phyloP scores from a whole-genome alignment of 2,329 filamentous ascomycete genomes.

The Cladophialophora exuberans region DNA sequence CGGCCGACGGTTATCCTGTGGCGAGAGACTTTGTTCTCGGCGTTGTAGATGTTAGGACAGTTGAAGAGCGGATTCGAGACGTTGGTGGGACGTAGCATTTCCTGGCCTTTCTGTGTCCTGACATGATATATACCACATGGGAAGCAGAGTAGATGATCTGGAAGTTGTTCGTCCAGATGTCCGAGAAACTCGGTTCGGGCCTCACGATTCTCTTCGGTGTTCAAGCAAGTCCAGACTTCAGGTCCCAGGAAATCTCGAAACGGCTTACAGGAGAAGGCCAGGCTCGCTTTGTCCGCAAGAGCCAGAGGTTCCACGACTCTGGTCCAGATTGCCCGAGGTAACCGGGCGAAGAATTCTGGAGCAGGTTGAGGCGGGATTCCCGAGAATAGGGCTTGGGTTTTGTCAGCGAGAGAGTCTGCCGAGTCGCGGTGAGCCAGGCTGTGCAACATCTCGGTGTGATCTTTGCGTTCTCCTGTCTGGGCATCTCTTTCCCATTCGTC shows the following conservation, averaged over 20 bases:
- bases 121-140: slow-evolving; percentile 60
- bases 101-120: slow-evolving; percentile 56
- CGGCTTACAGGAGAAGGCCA: slow-evolving; percentile 54
- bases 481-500: slow-evolving; percentile 30
- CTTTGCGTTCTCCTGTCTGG: slow-evolving; percentile 33
- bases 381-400: slow-evolving; percentile 13
- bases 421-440: slow-evolving; percentile 29
- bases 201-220: slow-evolving; percentile 46
- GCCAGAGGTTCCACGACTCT: slow-evolving; percentile 47
- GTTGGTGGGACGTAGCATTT: slow-evolving; percentile 57
- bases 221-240: slow-evolving; percentile 39
- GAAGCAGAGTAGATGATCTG: slow-evolving; percentile 63
- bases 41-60: slow-evolving; percentile 58
- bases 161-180: slow-evolving; percentile 54
- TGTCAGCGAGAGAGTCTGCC: slow-evolving; percentile 22
- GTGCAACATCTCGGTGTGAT: slow-evolving; percentile 35
- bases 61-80: slow-evolving; percentile 60
- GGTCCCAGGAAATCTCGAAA: slow-evolving; percentile 49
- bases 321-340: slow-evolving; percentile 53
- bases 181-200: slow-evolving; percentile 56
- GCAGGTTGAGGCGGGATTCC: slow-evolving; percentile 20
- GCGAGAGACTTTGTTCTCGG: slow-evolving; percentile 52
- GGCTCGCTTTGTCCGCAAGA: slow-evolving; percentile 52
- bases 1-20: slow-evolving; percentile 59
- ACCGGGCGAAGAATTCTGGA: slow-evolving; percentile 44